Conservation (phyloP, 371 early-diverging fungal genomes). For the Blastocladiella emersonii region DNA sequence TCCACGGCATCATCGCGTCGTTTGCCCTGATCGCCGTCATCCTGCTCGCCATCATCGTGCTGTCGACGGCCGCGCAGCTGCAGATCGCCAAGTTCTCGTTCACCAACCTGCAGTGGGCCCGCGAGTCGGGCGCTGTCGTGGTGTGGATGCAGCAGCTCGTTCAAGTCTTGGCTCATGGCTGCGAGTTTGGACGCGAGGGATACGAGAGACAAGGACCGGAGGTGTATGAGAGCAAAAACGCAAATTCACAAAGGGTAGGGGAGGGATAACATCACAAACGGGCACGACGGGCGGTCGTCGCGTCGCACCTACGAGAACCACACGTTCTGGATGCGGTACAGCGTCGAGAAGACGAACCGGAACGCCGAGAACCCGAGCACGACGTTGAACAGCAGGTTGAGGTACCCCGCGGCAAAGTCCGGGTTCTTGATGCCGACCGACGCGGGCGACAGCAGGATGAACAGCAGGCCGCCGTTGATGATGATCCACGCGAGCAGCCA, state of each 20-base stretch:
- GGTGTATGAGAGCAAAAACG: too few relatives aligned
- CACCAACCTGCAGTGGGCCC: too few relatives aligned
- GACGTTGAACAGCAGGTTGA: background rate
- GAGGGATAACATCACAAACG: too few relatives aligned
- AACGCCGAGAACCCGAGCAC: background rate
- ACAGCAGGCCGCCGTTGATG: background rate
- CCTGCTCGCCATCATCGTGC: constrained; percentile 29
- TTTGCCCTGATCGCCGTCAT: constrained; percentile 43
- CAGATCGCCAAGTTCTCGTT: too few relatives aligned
- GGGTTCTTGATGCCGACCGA: background rate
- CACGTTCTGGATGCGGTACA: background rate
- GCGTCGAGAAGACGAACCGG: constrained; percentile 1
- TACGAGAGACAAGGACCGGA: too few relatives aligned
- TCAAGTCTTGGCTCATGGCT: too few relatives aligned
- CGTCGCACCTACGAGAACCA: too few relatives aligned
- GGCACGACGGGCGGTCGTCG: too few relatives aligned
- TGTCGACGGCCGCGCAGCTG: constrained; percentile 4
- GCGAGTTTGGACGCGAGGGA: too few relatives aligned
- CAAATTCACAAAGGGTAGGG: too few relatives aligned
- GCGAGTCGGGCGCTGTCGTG: too few relatives aligned
- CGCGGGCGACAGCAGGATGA: background rate
- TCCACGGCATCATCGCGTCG: constrained; percentile 34
- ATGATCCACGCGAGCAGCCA: background rate
- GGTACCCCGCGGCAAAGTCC: background rate
- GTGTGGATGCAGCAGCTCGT: too few relatives aligned